These are phyloP conservation scores for Talinum fruticosum DNA, from an alignment of 148 eudicot genomes.

Conservation along the genomic window DNA sequence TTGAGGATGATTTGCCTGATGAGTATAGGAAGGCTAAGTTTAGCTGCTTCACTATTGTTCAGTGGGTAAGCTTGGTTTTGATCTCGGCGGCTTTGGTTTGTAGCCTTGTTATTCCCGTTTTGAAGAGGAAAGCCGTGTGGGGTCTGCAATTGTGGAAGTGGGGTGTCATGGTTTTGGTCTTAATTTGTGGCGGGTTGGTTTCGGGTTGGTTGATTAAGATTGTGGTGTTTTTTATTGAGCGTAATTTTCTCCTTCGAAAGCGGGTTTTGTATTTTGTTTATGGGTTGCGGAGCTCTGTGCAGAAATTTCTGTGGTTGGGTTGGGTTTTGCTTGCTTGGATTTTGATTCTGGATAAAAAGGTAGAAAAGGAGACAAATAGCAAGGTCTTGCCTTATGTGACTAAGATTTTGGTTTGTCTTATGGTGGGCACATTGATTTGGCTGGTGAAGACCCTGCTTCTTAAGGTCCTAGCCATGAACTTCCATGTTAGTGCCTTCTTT, in stretches of 20 bases:
- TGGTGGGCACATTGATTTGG: slow-evolving; percentile 64
- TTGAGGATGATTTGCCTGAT: slow-evolving; percentile 78
- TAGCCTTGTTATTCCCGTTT: slow-evolving; percentile 40
- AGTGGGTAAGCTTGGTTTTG: slow-evolving; percentile 53
- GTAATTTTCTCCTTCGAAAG: slow-evolving; percentile 56
- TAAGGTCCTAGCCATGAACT: slow-evolving; percentile 57
- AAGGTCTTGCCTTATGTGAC: slow-evolving; percentile 54
- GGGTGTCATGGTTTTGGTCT: slow-evolving; percentile 53
- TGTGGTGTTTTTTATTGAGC: slow-evolving; percentile 61
- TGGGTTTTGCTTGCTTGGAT: slow-evolving; percentile 62
- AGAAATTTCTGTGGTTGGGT: slow-evolving; percentile 67
- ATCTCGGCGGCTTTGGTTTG: slow-evolving; percentile 57
- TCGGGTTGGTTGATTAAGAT: slow-evolving; percentile 61
- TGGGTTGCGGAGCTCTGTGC: slow-evolving; percentile 55
- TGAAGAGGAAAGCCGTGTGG: slow-evolving; percentile 35
- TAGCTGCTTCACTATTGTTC: slow-evolving; percentile 42
- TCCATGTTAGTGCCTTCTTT: slow-evolving; percentile 64
- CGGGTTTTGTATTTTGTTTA: slow-evolving; percentile 75
- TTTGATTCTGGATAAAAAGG: slow-evolving; percentile 50
- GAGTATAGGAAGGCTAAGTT: slow-evolving; percentile 55
- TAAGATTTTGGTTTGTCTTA: slow-evolving; percentile 48
- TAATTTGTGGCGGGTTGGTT: slow-evolving; percentile 64
- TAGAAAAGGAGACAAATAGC: slow-evolving; percentile 45
- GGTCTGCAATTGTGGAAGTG: slow-evolving; percentile 72
- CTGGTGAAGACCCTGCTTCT: slow-evolving; percentile 59